Evolutionary conservation across 1,284 basidiomycete species (phyloP).

Genomic region (Cryptococcus neoformans): DNA sequence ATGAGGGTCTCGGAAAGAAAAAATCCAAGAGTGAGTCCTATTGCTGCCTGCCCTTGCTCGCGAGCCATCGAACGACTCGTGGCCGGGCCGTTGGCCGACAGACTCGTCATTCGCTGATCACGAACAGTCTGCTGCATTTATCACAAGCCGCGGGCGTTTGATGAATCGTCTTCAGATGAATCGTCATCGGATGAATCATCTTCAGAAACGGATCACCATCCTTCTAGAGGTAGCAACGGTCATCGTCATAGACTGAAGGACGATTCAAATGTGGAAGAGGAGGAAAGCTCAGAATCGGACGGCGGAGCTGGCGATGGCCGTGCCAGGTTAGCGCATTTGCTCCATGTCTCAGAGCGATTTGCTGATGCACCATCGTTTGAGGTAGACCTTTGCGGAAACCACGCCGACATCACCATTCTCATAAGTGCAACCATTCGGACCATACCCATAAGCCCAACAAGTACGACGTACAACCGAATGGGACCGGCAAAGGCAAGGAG

Average conservation of each 20-base stretch:
- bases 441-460: slow-evolving; percentile 20
- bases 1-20: slow-evolving; percentile 52
- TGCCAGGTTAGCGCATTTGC: slow-evolving; percentile 22
- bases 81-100: neutral
- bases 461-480: slow-evolving; percentile 24
- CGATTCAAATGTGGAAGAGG: slow-evolving; percentile 6
- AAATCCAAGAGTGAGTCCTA: slow-evolving; percentile 51
- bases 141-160: slow-evolving; percentile 50
- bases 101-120: neutral
- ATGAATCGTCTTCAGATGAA: slow-evolving; percentile 50
- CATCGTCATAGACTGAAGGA: slow-evolving; percentile 4
- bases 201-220: slow-evolving; percentile 2
- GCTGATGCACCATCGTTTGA: neutral
- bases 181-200: slow-evolving; percentile 41
- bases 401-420: slow-evolving; percentile 7
- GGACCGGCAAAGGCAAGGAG: slow-evolving; percentile 1
- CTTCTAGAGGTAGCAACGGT: neutral
- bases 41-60: neutral
- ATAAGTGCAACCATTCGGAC: slow-evolving; percentile 17
- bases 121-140: slow-evolving; percentile 53
- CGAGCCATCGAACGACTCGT: neutral
- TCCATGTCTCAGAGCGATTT: neutral
- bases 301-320: slow-evolving; percentile 34
- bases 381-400: slow-evolving; percentile 16
- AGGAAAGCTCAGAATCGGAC: slow-evolving; percentile 32